Evolutionary conservation across 805 yeast species (phyloP).

Genomic region (Pichia pseudocactophila): DNA sequence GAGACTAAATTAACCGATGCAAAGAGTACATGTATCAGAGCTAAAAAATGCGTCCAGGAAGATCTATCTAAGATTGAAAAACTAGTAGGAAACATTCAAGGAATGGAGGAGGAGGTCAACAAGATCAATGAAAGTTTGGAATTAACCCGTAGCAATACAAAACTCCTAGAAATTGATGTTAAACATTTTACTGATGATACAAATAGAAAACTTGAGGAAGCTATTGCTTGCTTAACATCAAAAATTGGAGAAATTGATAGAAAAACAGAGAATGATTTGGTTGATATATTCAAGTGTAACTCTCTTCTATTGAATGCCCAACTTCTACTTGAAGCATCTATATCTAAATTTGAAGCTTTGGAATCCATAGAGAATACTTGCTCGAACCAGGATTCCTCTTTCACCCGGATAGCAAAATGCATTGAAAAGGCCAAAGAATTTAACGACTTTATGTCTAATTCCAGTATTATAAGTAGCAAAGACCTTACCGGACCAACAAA

Average conservation of each 20-base stretch:
- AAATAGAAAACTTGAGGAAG: not conserved
- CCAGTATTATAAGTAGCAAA: no score
- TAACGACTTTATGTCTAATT: conserved; percentile 3
- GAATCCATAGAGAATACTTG: conserved; percentile 2
- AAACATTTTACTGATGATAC: not conserved
- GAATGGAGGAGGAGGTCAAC: not conserved
- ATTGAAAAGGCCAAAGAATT: conserved; percentile 14
- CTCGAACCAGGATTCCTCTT: not conserved
- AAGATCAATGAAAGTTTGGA: not conserved
- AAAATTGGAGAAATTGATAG: conserved; percentile 7
- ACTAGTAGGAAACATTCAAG: not conserved
- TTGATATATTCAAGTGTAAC: conserved; percentile 22
- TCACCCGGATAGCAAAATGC: conserved; percentile 14
- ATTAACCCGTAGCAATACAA: not conserved
- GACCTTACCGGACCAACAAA: no score
- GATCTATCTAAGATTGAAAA: not conserved
- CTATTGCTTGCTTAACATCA: not conserved
- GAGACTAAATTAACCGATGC: conserved; percentile 5
- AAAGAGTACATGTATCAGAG: conserved; percentile 2
- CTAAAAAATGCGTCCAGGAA: not conserved
- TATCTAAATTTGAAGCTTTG: conserved; percentile 20
- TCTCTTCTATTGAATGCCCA: conserved; percentile 20
- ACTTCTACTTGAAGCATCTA: conserved; percentile 22
- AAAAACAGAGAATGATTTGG: conserved; percentile 13
- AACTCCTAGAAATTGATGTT: not conserved